Conservation (phyloP, 225 moss, liverwort and hornwort genomes). For the Thuidium tamariscinum region DNA sequence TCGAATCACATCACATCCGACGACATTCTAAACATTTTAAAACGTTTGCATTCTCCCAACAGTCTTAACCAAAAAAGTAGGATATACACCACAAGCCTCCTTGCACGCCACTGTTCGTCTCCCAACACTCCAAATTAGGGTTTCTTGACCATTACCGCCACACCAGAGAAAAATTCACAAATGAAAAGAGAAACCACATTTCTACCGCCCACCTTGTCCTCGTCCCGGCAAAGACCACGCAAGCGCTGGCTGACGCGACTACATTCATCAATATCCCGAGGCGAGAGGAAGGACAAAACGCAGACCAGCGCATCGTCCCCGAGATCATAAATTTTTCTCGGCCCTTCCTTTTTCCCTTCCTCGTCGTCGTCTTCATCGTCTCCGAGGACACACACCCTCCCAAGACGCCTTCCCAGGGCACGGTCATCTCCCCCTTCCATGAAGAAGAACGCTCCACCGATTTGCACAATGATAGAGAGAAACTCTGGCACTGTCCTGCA, state of each 20-base stretch:
- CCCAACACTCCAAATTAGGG: background rate
- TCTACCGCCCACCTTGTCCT: conserved; percentile 42
- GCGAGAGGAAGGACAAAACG: conserved; percentile 72
- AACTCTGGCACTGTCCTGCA: background rate
- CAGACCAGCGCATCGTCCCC: conserved; percentile 65
- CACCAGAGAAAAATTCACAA: background rate
- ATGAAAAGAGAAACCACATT: background rate
- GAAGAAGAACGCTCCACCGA: background rate
- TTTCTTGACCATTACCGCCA: background rate
- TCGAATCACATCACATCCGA: background rate
- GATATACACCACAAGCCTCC: background rate
- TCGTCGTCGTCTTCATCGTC: background rate
- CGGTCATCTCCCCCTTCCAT: conserved; percentile 13
- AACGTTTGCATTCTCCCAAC: background rate
- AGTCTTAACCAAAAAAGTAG: background rate
- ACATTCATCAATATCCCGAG: conserved; percentile 49
- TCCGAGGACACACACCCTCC: background rate
- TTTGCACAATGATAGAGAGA: background rate
- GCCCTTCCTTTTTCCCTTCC: background rate
- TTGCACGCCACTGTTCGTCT: background rate
- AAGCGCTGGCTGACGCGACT: conserved; percentile 60
- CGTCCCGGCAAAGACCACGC: conserved; percentile 68
- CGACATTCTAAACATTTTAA: too few species aligned
- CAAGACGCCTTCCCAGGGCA: background rate
- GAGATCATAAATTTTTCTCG: conserved; percentile 26